Base-by-base conservation (phyloP, 768 basidiomycete genomes). In the Naganishia friedmannii region DNA sequence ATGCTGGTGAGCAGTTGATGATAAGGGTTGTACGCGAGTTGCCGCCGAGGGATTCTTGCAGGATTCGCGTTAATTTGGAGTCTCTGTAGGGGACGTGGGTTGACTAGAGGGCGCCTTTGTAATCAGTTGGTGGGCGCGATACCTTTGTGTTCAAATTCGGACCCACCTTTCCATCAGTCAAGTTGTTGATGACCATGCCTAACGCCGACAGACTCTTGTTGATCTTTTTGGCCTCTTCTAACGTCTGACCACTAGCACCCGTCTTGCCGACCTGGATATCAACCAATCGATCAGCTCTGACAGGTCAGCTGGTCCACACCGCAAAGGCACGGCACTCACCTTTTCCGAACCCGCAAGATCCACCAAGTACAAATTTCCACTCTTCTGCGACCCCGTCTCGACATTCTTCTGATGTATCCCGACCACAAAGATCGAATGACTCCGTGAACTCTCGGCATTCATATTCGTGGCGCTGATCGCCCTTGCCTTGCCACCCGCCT, bases 181-280 rank as follows among this genome's bases (percentile, higher is more conserved):
- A 83, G 4, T 95, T 93, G 76, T 99, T 99, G 79, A 99, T 99
- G 77, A 99, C 96, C 93, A 98, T 98, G 45, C 96, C 96, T 73
- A 99, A 86, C 13, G 96, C 96, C 21, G 93, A 95, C 31, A 99
- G 83, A 32, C 91, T 93, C 82, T 99, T 99, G 84, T 99, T 99
- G 84, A 99, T 99, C 86, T 99, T 99, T 88, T 99, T 99, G 17
- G 96, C 96, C 82, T 99, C 96, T 82, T 99, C 96, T 9, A 99
- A 83, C 29, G 96, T 99, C 81, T 99, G 97, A 0, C 96, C 96
- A 2, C 94, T 97, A 63, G 96, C 96, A 23, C 96, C 96, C 51
- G 96, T 99, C 85, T 99, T 99, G 57, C 95, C 95, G 68, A 99
- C 78, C 77, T 80, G 48, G 3, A n/a, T 54, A 19, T 19, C 26